Percentiles rank a stretch among this genome's conserved stretches.
phyloP scores from a whole-genome alignment of 371 early-diverging fungal species.

The Syncephalastrum racemosum region DNA sequence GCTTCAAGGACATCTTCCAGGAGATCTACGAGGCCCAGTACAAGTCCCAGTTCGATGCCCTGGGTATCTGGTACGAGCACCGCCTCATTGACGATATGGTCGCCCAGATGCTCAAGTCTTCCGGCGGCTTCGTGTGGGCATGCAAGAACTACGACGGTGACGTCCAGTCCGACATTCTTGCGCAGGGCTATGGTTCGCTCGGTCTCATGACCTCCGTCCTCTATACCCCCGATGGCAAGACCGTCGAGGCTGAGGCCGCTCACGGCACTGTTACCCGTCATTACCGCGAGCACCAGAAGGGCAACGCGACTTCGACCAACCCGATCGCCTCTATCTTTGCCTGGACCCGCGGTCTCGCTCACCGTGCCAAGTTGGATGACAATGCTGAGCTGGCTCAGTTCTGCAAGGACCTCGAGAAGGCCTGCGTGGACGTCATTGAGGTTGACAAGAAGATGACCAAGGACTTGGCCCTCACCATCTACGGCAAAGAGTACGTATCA shows the following conservation, averaged over 20 bases:
- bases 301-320: slow-evolving; percentile 90
- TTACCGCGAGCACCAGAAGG: slow-evolving; percentile 96
- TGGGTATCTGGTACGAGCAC: slow-evolving; percentile 95
- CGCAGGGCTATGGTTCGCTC: slow-evolving; percentile 91
- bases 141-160: slow-evolving; percentile 97
- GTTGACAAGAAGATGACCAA: slow-evolving; percentile 92
- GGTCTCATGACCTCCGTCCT: slow-evolving; percentile 97
- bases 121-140: slow-evolving; percentile 96
- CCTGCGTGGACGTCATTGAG: slow-evolving; percentile 89
- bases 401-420: slow-evolving; percentile 79
- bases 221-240: slow-evolving; percentile 92
- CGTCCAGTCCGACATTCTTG: slow-evolving; percentile 93
- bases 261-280: slow-evolving; percentile 98
- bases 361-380: slow-evolving; percentile 92
- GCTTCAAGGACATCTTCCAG: slow-evolving; percentile 97
- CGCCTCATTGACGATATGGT: slow-evolving; percentile 98
- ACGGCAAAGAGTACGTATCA: slow-evolving; percentile 73
- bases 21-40: slow-evolving; percentile 81
- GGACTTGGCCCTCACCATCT: slow-evolving; percentile 93
- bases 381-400: slow-evolving; percentile 77
- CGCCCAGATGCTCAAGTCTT: slow-evolving; percentile 94
- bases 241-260: slow-evolving; percentile 95
- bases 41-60: slow-evolving; percentile 70
- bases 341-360: slow-evolving; percentile 95
- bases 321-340: slow-evolving; percentile 98